Percentiles rank a stretch among this genome's conserved stretches.
Conservation (phyloP, 192 early-diverging fungal genomes). For the Backusella westeae region DNA sequence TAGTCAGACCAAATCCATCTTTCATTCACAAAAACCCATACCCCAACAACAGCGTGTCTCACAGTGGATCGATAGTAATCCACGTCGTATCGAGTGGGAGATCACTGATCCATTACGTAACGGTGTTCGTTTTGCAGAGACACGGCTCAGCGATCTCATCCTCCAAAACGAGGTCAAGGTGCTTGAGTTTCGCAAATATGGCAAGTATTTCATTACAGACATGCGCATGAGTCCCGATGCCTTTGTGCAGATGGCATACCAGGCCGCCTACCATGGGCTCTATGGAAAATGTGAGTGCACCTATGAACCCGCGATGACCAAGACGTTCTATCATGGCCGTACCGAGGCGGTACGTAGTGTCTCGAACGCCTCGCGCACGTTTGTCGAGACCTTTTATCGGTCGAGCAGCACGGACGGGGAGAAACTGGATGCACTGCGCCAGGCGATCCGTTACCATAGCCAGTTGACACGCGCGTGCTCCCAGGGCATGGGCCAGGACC, state of each 20-base stretch:
- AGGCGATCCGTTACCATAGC: constrained; percentile 62
- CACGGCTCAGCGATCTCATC: constrained; percentile 42
- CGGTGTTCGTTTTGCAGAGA: constrained; percentile 46
- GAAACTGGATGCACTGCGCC: constrained; percentile 50
- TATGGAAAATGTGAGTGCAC: constrained; percentile 63
- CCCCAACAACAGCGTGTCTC: not conserved
- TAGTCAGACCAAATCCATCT: constrained; percentile 38
- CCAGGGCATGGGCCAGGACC: constrained; percentile 77
- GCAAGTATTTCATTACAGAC: constrained; percentile 32
- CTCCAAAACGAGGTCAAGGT: constrained; percentile 59
- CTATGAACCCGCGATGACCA: constrained; percentile 79
- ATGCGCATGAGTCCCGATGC: constrained; percentile 35
- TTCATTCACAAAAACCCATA: constrained; percentile 24
- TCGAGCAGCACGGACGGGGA: constrained; percentile 24
- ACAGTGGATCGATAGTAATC: constrained; percentile 29
- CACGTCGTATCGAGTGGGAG: constrained; percentile 43
- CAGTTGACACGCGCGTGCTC: constrained; percentile 65
- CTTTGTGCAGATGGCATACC: constrained; percentile 65
- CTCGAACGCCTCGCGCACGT: constrained; percentile 55
- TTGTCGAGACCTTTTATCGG: constrained; percentile 65
- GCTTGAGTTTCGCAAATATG: constrained; percentile 56
- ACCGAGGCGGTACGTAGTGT: constrained; percentile 80
- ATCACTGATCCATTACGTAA: constrained; percentile 29
- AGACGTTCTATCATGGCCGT: constrained; percentile 72
- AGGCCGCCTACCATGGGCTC: constrained; percentile 75